Evolutionary conservation across 2,329 filamentous ascomycete genomes (phyloP), one percentile per base, ranked within the genome.

Genomic region (Pseudogymnoascus pannorum): DNA sequence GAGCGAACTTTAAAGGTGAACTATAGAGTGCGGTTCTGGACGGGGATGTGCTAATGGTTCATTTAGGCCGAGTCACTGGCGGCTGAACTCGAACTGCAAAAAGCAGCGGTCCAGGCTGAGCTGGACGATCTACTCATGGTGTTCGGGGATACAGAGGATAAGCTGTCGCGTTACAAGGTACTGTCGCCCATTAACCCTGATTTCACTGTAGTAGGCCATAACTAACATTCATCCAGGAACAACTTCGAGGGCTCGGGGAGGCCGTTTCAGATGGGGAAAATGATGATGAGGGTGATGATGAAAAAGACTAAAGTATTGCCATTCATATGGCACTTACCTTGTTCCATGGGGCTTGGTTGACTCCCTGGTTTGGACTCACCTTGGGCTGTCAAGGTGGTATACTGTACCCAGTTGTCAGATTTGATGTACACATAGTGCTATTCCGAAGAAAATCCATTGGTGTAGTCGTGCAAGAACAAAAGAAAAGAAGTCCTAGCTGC

Each of bases 51-150:
- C 65, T 29, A 64, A 67, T 38, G 61, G 67, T 9, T 54, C 20
- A 5, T 16, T 5, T 54, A 54, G 48, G 48, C 48, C n/a, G 57
- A 66, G 31, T 62, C 58, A 22, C 64, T 65, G 14, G 51, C 73
- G 20, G 66, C 68, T 9, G 75, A 81, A 65, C 86, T 83, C 64
- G 83, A 86, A 66, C 80, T 84, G 63, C 85, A 87, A 62, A 85
- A 82, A 61, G 79, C 84, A 64, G 75, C 81, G 1, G 80, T 81
- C 4, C 89, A 93, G 71, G 80, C 83, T 2, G 90, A 94, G 72
- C 78, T 93, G 51, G 90, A 94, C 67, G 90, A 94, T 72, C 78
- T 93, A 60, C 76, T 94, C 35, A 88, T 93, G 76, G 87, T 94
- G 4, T 91, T 92, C 73, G 86, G 84, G 12, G 90, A 94, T 70